Evolutionary conservation across 257 asterid species (phyloP).

Genomic region (Primulina eburnea): DNA sequence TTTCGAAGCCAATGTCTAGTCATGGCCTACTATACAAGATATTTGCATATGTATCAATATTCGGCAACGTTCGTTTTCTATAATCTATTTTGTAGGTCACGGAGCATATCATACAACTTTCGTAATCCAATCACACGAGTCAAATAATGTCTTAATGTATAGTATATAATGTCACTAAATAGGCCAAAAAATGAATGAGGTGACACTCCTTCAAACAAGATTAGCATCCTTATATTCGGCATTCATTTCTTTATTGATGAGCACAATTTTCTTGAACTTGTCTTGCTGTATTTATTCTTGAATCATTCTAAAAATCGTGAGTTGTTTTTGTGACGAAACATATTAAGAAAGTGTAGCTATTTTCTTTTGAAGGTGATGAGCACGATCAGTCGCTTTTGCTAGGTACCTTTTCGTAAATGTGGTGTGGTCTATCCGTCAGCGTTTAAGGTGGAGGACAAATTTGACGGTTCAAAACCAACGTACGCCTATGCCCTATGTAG

Average conservation of each 20-base stretch:
- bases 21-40: too few species aligned
- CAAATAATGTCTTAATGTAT: too few species aligned
- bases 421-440: neutral
- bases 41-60: too few species aligned
- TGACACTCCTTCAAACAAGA: too few species aligned
- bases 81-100: neutral
- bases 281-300: neutral
- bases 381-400: neutral
- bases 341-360: too few species aligned
- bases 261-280: neutral
- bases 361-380: neutral
- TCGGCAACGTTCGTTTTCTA: neutral
- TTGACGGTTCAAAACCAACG: neutral
- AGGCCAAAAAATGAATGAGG: too few species aligned
- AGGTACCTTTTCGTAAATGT: neutral
- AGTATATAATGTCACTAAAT: too few species aligned
- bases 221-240: neutral
- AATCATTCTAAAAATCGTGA: neutral
- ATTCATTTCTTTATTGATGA: too few species aligned
- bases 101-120: too few species aligned
- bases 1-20: slow-evolving; percentile 15
- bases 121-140: too few species aligned
- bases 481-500: neutral
- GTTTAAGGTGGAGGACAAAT: neutral
- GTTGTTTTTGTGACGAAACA: neutral